phyloP scores from a whole-genome alignment of 345 rosid genomes.

The Sonneratia alba region DNA sequence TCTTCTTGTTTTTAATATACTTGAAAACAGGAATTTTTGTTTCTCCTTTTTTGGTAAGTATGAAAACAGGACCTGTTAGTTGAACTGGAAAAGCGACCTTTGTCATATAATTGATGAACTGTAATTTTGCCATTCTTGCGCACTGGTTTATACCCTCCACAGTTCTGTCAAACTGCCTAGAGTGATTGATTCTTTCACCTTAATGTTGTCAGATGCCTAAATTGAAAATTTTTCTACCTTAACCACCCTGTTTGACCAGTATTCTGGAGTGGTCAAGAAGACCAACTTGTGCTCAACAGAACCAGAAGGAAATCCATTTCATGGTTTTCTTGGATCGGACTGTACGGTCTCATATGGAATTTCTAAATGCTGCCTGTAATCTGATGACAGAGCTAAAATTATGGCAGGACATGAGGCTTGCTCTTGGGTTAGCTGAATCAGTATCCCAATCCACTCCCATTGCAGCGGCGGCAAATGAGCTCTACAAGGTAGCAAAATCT shows the following conservation, averaged over 20 bases:
- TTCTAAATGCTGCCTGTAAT: background rate
- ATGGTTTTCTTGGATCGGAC: background rate
- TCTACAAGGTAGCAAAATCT: constrained; percentile 76
- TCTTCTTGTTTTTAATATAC: background rate
- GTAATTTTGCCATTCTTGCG: no score
- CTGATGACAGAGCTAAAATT: background rate
- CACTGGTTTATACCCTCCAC: no score
- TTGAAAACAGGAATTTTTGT: background rate
- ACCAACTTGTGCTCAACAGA: no score
- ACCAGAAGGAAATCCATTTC: background rate
- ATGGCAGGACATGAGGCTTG: constrained; percentile 78
- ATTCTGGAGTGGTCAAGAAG: background rate
- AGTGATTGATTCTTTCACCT: background rate
- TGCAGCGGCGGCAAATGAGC: constrained; percentile 85
- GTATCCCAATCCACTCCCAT: constrained; percentile 82
- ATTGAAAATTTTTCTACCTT: background rate
- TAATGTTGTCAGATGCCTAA: background rate
- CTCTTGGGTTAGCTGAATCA: constrained; percentile 79
- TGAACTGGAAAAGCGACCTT: background rate
- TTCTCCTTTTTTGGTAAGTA: no score
- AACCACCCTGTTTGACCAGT: background rate
- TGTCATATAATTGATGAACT: no score
- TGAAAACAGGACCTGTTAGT: no score
- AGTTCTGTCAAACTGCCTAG: no score
- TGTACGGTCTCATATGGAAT: background rate